A percentile compares a stretch with the other conserved stretches of the same genome.
These are phyloP conservation scores for Stipa capillata DNA, from an alignment of 176 grass and related monocot species.

Conservation along the genomic window DNA sequence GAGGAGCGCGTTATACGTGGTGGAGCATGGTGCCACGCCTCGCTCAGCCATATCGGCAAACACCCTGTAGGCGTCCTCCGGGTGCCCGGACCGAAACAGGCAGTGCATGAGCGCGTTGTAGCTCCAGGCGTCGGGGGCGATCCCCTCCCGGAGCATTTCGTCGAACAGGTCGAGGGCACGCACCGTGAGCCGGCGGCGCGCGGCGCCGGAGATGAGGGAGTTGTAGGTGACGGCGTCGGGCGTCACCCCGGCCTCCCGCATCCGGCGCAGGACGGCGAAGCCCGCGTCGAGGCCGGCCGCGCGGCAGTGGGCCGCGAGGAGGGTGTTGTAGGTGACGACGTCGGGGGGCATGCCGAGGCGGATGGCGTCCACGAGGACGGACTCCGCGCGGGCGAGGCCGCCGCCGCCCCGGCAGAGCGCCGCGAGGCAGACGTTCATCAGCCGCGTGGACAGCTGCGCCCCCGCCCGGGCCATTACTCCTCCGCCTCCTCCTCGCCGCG, in stretches of 20 bases:
- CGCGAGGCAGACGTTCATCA: constrained; percentile 67
- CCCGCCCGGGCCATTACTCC: constrained; percentile 23
- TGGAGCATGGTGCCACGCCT: constrained; percentile 40
- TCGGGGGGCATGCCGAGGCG: constrained; percentile 78
- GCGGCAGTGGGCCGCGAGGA: constrained; percentile 64
- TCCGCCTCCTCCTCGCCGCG: constrained; percentile 1
- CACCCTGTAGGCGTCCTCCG: constrained; percentile 71
- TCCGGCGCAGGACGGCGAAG: constrained; percentile 38
- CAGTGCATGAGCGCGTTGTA: constrained; percentile 92
- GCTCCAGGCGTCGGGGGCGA: constrained; percentile 71
- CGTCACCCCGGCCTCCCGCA: constrained; percentile 61
- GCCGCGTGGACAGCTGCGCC: constrained; percentile 34
- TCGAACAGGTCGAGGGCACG: constrained; percentile 73
- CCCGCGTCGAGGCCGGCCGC: constrained; percentile 48
- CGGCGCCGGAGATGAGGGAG: constrained; percentile 52
- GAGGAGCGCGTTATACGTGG: constrained; percentile 86
- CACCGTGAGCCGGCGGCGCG: constrained; percentile 16
- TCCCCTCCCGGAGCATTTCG: constrained; percentile 67
- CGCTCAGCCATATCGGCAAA: constrained; percentile 59
- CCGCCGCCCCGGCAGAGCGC: constrained; percentile 74
- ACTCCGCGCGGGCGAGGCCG: constrained; percentile 45
- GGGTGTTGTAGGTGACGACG: constrained; percentile 84
- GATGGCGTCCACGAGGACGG: constrained; percentile 67
- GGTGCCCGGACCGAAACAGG: constrained; percentile 58
- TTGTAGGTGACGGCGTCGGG: constrained; percentile 90